Percentiles rank a stretch among this genome's conserved stretches.
Conservation (phyloP, 805 yeast species). For the Lipomyces mesembrius region DNA sequence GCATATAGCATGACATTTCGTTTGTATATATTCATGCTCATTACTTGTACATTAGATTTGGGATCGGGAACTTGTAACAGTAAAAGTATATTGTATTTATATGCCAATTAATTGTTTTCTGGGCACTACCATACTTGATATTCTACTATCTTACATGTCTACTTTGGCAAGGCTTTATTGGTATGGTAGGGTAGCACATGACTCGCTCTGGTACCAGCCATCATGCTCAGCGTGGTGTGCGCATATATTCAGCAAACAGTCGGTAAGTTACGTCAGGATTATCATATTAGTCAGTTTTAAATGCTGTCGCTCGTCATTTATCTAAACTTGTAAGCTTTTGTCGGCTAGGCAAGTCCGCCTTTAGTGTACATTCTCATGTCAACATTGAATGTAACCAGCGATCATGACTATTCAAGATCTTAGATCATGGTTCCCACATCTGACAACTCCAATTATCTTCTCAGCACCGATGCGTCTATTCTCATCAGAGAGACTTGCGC, state of each 20-base stretch:
- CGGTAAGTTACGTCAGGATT: background rate
- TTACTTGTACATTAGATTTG: background rate
- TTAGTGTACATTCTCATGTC: background rate
- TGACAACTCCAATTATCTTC: conserved; percentile 21
- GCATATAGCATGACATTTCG: background rate
- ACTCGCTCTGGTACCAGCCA: too few species aligned
- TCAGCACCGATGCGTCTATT: conserved; percentile 31
- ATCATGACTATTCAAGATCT: conserved; percentile 7
- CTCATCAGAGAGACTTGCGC: conserved; percentile 15
- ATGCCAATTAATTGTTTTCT: background rate
- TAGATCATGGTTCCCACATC: conserved; percentile 22
- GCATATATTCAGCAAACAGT: too few species aligned
- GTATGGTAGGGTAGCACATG: too few species aligned
- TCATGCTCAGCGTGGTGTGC: too few species aligned
- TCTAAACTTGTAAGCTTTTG: background rate
- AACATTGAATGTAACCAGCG: background rate
- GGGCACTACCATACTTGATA: too few species aligned
- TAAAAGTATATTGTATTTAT: background rate
- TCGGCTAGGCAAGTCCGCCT: background rate
- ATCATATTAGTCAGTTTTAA: background rate
- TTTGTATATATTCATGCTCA: background rate
- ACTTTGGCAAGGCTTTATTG: too few species aligned
- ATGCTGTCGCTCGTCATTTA: background rate
- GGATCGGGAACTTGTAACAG: background rate
- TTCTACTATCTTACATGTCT: too few species aligned